A percentile compares a stretch with the other conserved stretches of the same genome.
Conservation (phyloP, 1,139 yeast genomes). For the Geotrichum klebahnii region DNA sequence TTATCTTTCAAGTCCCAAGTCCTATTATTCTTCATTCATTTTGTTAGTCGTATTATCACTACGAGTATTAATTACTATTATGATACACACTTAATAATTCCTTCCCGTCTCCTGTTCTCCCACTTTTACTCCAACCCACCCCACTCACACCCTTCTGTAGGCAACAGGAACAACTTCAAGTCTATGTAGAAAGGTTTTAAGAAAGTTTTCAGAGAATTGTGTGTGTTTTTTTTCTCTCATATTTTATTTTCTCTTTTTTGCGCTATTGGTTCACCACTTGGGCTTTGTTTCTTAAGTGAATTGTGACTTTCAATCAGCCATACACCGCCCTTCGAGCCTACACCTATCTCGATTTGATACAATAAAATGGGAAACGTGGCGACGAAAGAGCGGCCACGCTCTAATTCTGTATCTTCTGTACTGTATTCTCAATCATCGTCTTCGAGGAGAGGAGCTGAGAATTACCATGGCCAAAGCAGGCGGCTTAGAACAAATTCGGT, state of each 20-base stretch:
- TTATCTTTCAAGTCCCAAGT: background rate
- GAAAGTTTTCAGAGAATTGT: too few relatives aligned
- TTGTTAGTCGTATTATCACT: background rate
- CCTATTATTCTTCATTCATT: background rate
- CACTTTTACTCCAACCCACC: too few relatives aligned
- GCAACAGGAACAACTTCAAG: too few relatives aligned
- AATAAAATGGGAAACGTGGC: conserved; percentile 20
- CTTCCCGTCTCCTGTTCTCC: too few relatives aligned
- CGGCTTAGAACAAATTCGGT: conserved; percentile 9
- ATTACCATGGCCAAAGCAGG: background rate
- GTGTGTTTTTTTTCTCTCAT: background rate
- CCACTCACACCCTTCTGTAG: too few relatives aligned
- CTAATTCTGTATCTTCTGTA: conserved; percentile 17
- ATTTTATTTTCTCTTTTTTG: background rate
- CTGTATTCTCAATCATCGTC: conserved; percentile 3
- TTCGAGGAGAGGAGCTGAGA: conserved; percentile 4
- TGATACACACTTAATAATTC: background rate
- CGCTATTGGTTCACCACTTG: too few relatives aligned
- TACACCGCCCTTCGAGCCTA: too few relatives aligned
- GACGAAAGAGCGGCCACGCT: conserved; percentile 20
- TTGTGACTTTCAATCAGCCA: too few relatives aligned
- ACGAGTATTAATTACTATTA: background rate
- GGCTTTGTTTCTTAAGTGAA: background rate
- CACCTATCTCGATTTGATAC: background rate
- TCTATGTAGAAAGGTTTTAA: too few relatives aligned